Evolutionary conservation across 148 eudicot genomes (phyloP), one percentile per base, ranked within the genome.

Genomic region (Hydrangea macrophylla): DNA sequence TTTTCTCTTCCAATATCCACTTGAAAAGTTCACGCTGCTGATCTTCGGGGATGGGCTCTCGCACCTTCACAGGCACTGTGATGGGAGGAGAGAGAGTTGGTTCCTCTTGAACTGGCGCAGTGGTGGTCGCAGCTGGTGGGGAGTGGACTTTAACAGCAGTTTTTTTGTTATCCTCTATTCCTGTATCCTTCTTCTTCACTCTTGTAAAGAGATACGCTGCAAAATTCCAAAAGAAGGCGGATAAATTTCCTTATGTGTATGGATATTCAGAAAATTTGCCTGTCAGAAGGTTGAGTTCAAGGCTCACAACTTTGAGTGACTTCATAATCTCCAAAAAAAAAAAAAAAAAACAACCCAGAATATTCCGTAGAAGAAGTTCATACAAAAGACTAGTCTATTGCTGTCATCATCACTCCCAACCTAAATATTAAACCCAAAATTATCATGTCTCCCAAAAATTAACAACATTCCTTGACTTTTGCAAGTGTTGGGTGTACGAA

Each of bases 1-100:
- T 80, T 76, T 82, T 85, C 85, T 87, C 92, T 57, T 83, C 86
- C 66, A 90, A 67, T 24, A 89, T 80, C 96, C 96, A 92, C 73
- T 86, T 72, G 67, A 88, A 85, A 25, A 89, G 70, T 51, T 88
- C 86, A 27, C 82, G 88, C 65, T 89, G 90, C 62, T 80, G 85
- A 55, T 81, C 87, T 33, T 83, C 90, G n/a, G 85, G 78, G 44
- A 86, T 58, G 50, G 92, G 90, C 13, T 78, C 78, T 37, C 33
- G 65, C 73, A 70, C 75, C 70, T 76, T 84, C 67, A 79, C 84
- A 62, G 90, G 88, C 35, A 68, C 78, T 24, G 72, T 51, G 42
- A 67, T 67, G 6, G 90, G 78, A 58, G 87, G 71, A 35, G 75
- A 59, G 64, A 70, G 22, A 55, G 61, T 58, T 54, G 85, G 75